Evolutionary conservation across 768 basidiomycete species (phyloP).

Genomic region (Termitomyces sp.): DNA sequence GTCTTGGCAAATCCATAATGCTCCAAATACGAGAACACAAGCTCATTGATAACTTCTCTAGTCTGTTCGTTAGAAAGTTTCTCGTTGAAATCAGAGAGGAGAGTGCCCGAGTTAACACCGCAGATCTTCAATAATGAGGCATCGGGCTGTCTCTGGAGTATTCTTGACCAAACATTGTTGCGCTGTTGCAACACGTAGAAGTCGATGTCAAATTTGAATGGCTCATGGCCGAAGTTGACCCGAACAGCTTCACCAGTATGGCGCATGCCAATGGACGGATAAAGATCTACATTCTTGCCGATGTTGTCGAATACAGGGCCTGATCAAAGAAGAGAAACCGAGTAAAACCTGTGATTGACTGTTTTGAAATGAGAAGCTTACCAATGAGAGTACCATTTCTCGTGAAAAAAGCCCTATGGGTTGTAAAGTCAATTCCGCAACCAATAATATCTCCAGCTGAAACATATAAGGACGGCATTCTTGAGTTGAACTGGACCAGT

Average conservation of each 20-base stretch:
- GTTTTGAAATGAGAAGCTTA: slow-evolving; percentile 17
- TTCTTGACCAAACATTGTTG: slow-evolving; percentile 59
- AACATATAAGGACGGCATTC: slow-evolving; percentile 4
- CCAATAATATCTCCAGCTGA: slow-evolving; percentile 85
- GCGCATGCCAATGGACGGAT: slow-evolving; percentile 86
- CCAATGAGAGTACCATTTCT: slow-evolving; percentile 78
- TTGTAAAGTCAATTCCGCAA: slow-evolving; percentile 88
- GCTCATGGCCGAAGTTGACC: slow-evolving; percentile 83
- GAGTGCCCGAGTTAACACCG: slow-evolving; percentile 15
- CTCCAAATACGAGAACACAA: slow-evolving; percentile 74
- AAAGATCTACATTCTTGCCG: slow-evolving; percentile 60
- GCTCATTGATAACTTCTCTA: slow-evolving; percentile 58
- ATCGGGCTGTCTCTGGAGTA: slow-evolving; percentile 52
- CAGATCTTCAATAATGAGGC: slow-evolving; percentile 24
- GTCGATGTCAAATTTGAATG: slow-evolving; percentile 90
- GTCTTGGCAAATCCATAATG: slow-evolving; percentile 83
- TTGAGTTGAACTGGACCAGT: background rate
- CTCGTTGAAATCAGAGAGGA: slow-evolving; percentile 15
- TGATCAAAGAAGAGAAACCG: slow-evolving; percentile 17
- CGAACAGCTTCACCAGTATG: slow-evolving; percentile 72
- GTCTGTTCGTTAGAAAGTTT: slow-evolving; percentile 42
- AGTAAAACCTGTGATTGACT: background rate
- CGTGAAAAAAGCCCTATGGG: slow-evolving; percentile 79
- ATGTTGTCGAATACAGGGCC: slow-evolving; percentile 71
- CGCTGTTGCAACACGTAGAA: slow-evolving; percentile 72